These are phyloP conservation scores for Chalciporus piperatoides DNA, from an alignment of 1,284 basidiomycete species.

Conservation along the genomic window DNA sequence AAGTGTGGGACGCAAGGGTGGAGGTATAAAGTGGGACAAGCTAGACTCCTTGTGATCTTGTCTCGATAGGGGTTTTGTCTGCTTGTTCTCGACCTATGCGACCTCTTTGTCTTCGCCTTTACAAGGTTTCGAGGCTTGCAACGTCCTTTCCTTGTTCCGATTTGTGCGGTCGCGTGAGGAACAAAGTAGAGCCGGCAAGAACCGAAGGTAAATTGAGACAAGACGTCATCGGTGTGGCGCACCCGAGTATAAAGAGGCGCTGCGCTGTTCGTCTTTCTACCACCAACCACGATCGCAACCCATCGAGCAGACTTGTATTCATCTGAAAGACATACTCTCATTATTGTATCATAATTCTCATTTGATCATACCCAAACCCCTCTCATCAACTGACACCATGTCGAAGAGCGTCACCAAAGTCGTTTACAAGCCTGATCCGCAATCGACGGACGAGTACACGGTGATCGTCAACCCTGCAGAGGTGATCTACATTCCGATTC, in stretches of 20 bases:
- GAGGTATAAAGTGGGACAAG: conserved; percentile 26
- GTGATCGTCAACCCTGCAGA: conserved; percentile 64
- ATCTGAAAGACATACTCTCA: conserved; percentile 3
- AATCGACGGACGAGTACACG: conserved; percentile 67
- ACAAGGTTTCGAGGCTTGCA: no score
- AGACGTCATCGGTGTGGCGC: conserved; percentile 36
- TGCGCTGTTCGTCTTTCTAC: not conserved
- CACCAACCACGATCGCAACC: conserved; percentile 8
- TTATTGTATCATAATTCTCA: conserved; percentile 10
- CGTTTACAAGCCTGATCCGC: conserved; percentile 70
- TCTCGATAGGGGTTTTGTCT: not conserved
- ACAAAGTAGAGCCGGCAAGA: conserved; percentile 16
- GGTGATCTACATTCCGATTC: conserved; percentile 40
- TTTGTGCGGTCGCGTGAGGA: conserved; percentile 34
- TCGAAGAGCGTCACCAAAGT: conserved; percentile 57
- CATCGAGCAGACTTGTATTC: conserved; percentile 13
- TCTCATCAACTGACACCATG: conserved; percentile 32
- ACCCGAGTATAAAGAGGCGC: conserved; percentile 32
- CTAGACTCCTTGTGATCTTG: conserved; percentile 22
- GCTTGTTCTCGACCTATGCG: not conserved
- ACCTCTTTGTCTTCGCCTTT: not conserved
- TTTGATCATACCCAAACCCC: conserved; percentile 14
- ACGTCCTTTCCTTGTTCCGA: not conserved
- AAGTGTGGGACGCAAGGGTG: conserved; percentile 7
- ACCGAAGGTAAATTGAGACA: conserved; percentile 7